These are phyloP conservation scores for Ploettnerulaceae sp. DNA, from an alignment of 2,329 filamentous ascomycete species.

Conservation along the genomic window DNA sequence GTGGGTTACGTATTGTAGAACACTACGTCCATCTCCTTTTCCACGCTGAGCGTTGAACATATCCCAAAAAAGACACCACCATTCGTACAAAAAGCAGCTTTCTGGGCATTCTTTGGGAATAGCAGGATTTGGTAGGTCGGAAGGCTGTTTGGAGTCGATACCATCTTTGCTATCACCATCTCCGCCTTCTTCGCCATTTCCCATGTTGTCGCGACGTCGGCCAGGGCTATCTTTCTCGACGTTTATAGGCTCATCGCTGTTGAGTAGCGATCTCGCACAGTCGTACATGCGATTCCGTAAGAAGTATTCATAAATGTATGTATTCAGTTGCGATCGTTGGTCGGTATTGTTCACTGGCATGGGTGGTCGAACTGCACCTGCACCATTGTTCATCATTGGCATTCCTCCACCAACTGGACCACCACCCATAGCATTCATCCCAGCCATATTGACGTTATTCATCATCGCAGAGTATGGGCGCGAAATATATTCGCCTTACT, in stretches of 20 bases:
- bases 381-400: constrained; percentile 56
- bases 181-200: constrained; percentile 71
- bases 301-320: constrained; percentile 90
- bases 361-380: constrained; percentile 29
- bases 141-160: constrained; percentile 66
- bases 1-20: constrained; percentile 73
- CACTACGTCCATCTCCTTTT: constrained; percentile 56
- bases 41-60: constrained; percentile 80
- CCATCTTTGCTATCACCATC: constrained; percentile 81
- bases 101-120: constrained; percentile 60
- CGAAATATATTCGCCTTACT: constrained; percentile 20
- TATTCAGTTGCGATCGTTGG: constrained; percentile 62
- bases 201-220: constrained; percentile 61
- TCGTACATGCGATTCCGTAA: constrained; percentile 80
- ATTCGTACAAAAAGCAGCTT: constrained; percentile 88
- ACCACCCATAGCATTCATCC: constrained; percentile 62
- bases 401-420: constrained; percentile 58
- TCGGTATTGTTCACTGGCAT: constrained; percentile 35
- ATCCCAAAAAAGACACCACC: constrained; percentile 98
- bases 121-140: constrained; percentile 73
- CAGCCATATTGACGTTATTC: constrained; percentile 49
- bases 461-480: constrained; percentile 28
- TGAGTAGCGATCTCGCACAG: constrained; percentile 70
- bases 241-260: constrained; percentile 62
- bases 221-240: constrained; percentile 64